Evolutionary conservation across 179 eudicot species (phyloP), one percentile per base, ranked within the genome.

Genomic region (Actinidia arguta): DNA sequence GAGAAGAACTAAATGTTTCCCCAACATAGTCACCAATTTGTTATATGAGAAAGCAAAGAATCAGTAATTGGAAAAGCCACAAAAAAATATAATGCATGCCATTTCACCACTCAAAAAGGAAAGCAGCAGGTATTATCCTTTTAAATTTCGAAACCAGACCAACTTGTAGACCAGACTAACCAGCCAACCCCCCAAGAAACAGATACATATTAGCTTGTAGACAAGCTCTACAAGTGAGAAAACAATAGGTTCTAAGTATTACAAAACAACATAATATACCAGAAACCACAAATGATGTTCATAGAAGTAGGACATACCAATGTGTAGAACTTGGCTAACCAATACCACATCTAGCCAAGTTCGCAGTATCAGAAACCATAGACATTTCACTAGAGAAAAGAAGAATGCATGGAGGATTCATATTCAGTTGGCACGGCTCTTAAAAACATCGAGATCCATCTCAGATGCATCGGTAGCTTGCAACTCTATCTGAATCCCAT

Each of bases 391-490:
- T 68, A 77, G 58, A 64, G 50, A 14, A 79, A 76, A 52, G 79
- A 46, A 78, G 73, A 72, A 46, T 78, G 72, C 62, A 27, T 52
- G 61, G 72, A 78, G 73, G 59, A 63, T 3, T 1, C 20, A 81
- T 78, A 39, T 75, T 84, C 77, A 89, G 83, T 25, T 62, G 54
- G 82, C 90, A 39, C 92, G 90, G 80, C 90, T 84, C 77, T 76
- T 89, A 11, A 89, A 79, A 36, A 89, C 90, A 69, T 89, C 91
- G 22, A 89, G 87, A 16, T 79, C 87, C 87, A 89, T 89, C 80
- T 89, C 91, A 78, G 90, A 81, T 61, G 91, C 89, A 78, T 89
- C 91, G 24, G 91, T 89, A 25, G 90, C 91, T 75, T 89, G 90
- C 76, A 87, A 72, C 66, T 88, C 91, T 22, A 88, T 79, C 79